These are phyloP conservation scores for Asterionellopsis glacialis DNA, from an alignment of 108 stramenopile species.

Conservation along the genomic window DNA sequence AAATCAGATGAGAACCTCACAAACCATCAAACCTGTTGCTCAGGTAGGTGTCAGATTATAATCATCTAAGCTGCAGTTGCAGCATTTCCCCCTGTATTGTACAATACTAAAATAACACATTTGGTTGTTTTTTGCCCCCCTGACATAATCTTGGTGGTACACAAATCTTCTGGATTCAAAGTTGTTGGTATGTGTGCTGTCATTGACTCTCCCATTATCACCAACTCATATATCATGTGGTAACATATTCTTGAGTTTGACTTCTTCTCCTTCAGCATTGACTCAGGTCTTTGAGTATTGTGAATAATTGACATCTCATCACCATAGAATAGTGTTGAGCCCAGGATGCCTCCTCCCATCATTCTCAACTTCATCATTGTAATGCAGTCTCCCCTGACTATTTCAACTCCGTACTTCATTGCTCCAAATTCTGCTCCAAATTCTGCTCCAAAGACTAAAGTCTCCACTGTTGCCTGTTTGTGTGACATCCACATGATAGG, in stretches of 20 bases:
- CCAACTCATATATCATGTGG: constrained; percentile 36
- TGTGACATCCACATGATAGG: constrained; percentile 36
- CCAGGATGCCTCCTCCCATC: constrained; percentile 45
- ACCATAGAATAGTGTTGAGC: constrained; percentile 19
- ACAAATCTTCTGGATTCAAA: constrained; percentile 41
- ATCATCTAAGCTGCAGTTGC: too few species aligned
- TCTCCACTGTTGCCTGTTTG: constrained; percentile 30
- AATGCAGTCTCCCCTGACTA: constrained; percentile 30
- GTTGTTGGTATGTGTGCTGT: constrained; percentile 17
- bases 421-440: constrained; percentile 30
- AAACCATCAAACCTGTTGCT: too few species aligned
- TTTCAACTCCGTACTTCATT: constrained; percentile 30
- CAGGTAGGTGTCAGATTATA: too few species aligned
- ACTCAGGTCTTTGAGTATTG: constrained; percentile 28
- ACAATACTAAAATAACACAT: too few species aligned
- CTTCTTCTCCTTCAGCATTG: constrained; percentile 40
- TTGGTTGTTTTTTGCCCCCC: constrained; percentile 7
- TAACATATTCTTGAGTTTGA: constrained; percentile 28
- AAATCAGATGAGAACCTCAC: too few species aligned
- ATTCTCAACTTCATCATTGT: constrained; percentile 49
- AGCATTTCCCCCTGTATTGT: too few species aligned
- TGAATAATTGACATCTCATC: constrained; percentile 42
- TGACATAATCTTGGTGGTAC: constrained; percentile 28
- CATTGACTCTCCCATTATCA: constrained; percentile 17
- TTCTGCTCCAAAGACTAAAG: constrained; percentile 20